Conservation (phyloP, 768 basidiomycete genomes). For the Leucosporidium creatinivorum region DNA sequence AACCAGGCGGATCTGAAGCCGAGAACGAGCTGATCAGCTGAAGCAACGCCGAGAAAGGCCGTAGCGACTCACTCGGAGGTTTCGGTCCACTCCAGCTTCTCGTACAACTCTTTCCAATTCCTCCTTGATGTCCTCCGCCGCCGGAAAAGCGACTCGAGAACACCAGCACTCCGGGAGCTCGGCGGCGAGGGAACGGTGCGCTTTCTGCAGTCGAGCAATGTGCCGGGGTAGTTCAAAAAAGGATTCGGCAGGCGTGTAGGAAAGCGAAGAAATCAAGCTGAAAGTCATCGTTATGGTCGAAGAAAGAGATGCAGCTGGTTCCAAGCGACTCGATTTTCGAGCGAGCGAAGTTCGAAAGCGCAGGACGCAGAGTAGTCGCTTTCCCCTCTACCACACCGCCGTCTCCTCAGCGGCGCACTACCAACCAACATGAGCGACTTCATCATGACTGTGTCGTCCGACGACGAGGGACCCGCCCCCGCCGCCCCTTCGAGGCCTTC, state of each 20-base stretch:
- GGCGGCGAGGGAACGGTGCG: background rate
- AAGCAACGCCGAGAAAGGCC: too few species aligned
- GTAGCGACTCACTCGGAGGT: background rate
- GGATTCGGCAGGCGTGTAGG: background rate
- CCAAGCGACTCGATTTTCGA: background rate
- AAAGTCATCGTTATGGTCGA: background rate
- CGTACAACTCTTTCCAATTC: conserved; percentile 4
- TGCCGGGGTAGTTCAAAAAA: conserved; percentile 14
- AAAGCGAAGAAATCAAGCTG: conserved; percentile 4
- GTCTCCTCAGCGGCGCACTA: background rate
- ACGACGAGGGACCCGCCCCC: conserved; percentile 30
- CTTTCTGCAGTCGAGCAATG: conserved; percentile 1
- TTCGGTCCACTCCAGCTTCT: background rate
- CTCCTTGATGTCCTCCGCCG: background rate
- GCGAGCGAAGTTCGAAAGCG: background rate
- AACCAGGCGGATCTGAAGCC: too few species aligned
- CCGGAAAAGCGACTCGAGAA: background rate
- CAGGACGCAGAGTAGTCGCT: background rate
- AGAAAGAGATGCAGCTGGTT: background rate
- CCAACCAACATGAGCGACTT: conserved; percentile 20
- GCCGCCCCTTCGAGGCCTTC: background rate
- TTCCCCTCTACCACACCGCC: background rate
- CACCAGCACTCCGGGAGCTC: conserved; percentile 15
- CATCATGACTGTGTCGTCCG: conserved; percentile 36
- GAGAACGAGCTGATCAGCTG: too few species aligned